These are phyloP conservation scores for Pulveroboletus sp. DNA, from an alignment of 768 basidiomycete species.

Conservation along the genomic window DNA sequence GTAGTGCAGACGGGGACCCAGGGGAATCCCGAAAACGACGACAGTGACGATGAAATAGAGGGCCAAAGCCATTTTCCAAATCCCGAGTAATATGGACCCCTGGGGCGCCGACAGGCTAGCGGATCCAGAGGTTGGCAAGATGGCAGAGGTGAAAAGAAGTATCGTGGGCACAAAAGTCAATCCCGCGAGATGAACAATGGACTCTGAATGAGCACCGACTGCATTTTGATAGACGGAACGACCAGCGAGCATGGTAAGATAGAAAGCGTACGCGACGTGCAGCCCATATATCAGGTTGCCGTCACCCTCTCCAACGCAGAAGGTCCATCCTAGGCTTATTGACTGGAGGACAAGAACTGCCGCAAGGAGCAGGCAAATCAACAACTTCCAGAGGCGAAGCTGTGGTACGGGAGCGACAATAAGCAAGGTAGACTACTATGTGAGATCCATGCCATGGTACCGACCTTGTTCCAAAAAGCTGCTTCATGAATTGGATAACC, in stretches of 20 bases:
- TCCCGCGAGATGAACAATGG: constrained; percentile 57
- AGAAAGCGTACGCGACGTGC: constrained; percentile 54
- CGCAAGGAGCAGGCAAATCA: constrained; percentile 44
- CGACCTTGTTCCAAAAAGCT: constrained; percentile 56
- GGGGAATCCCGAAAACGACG: constrained; percentile 51
- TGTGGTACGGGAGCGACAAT: constrained; percentile 23
- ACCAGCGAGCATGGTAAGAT: constrained; percentile 49
- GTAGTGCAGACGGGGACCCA: constrained; percentile 73
- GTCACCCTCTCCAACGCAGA: constrained; percentile 22
- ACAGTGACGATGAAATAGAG: constrained; percentile 46
- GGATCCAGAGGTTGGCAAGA: constrained; percentile 49
- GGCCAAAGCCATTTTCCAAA: constrained; percentile 53
- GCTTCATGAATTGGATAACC: constrained; percentile 62
- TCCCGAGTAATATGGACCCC: constrained; percentile 21
- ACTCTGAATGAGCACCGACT: constrained; percentile 39
- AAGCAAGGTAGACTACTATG: neutral
- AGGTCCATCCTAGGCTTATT: constrained; percentile 49
- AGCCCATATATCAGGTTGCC: constrained; percentile 40
- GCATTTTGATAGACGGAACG: constrained; percentile 48
- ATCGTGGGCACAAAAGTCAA: constrained; percentile 48
- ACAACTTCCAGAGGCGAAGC: constrained; percentile 59
- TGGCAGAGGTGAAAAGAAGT: constrained; percentile 45
- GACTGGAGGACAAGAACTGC: constrained; percentile 48
- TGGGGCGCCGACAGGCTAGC: constrained; percentile 29
- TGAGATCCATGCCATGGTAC: constrained; percentile 16